Evolutionary conservation across 2,329 filamentous ascomycete species (phyloP).

Genomic region (Claviceps maximensis): DNA sequence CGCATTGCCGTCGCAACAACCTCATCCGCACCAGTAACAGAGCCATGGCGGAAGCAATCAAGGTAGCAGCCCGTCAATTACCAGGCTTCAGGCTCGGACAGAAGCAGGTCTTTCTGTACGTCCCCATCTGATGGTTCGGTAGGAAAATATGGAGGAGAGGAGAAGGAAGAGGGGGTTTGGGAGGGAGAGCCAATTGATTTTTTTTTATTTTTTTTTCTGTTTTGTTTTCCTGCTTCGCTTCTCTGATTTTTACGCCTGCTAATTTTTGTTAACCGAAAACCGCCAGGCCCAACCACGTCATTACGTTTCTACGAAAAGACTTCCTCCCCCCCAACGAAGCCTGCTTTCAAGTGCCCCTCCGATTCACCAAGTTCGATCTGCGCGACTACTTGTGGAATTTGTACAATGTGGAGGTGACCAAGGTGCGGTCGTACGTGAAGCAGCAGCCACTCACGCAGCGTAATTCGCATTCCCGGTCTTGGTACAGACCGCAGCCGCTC

Average conservation of each 20-base stretch:
- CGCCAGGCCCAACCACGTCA: constrained; percentile 62
- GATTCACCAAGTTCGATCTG: constrained; percentile 91
- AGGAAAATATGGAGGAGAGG: too few species aligned
- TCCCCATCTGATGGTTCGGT: background rate
- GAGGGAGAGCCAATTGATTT: background rate
- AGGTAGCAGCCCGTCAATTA: constrained; percentile 23
- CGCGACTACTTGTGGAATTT: constrained; percentile 86
- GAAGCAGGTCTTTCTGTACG: constrained; percentile 45
- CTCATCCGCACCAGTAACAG: constrained; percentile 10
- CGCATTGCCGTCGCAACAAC: constrained; percentile 9
- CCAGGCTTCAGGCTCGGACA: constrained; percentile 35
- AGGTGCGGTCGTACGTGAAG: constrained; percentile 67
- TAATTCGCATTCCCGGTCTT: constrained; percentile 35
- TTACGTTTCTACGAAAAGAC: constrained; percentile 63
- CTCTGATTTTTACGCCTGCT: too few species aligned
- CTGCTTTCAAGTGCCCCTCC: constrained; percentile 79
- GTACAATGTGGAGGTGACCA: constrained; percentile 62
- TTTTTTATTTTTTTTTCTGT: background rate
- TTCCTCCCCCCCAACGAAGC: constrained; percentile 67
- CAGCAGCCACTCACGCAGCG: constrained; percentile 43
- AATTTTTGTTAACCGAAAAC: background rate
- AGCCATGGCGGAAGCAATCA: constrained; percentile 28
- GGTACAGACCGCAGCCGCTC: constrained; percentile 56
- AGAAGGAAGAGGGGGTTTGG: background rate
- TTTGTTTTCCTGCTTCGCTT: background rate